These are phyloP conservation scores for Porphyridium purpureum DNA, from an alignment of 23 red algal genomes.

Conservation along the genomic window DNA sequence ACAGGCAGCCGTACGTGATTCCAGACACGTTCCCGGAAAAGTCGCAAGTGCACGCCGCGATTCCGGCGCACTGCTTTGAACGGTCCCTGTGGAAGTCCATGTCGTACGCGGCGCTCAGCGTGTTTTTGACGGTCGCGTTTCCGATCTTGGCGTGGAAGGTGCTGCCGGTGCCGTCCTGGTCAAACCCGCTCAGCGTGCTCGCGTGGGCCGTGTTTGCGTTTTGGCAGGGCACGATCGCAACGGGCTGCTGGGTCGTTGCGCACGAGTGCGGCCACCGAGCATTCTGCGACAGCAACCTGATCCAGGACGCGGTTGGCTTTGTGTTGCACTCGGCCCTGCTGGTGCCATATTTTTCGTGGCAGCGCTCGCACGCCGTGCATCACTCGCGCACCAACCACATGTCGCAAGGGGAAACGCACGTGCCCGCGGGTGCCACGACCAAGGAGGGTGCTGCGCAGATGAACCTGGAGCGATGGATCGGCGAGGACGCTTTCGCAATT, in stretches of 20 bases:
- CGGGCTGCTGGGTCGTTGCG: constrained; percentile 84
- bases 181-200: constrained; percentile 3
- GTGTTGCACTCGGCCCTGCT: constrained; percentile 63
- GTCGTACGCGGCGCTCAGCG: constrained; percentile 19
- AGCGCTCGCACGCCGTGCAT: constrained; percentile 64
- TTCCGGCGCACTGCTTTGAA: constrained; percentile 65
- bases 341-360: constrained; percentile 86
- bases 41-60: constrained; percentile 26
- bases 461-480: neutral
- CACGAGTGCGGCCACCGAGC: constrained; percentile 93
- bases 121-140: constrained; percentile 24
- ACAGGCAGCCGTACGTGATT: neutral
- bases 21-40: neutral
- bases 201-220: constrained; percentile 54
- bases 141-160: constrained; percentile 12
- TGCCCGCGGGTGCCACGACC: neutral
- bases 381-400: constrained; percentile 80
- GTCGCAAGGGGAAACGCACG: neutral
- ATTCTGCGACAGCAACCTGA: constrained; percentile 37
- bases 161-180: constrained; percentile 7
- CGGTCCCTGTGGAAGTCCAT: constrained; percentile 38
- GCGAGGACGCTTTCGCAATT: constrained; percentile 5
- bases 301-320: constrained; percentile 71
- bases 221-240: constrained; percentile 72
- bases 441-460: neutral